A percentile compares a stretch with the other conserved stretches of the same genome.
These are phyloP conservation scores for Candida rishiriensis DNA, from an alignment of 805 yeast genomes.

Conservation along the genomic window DNA sequence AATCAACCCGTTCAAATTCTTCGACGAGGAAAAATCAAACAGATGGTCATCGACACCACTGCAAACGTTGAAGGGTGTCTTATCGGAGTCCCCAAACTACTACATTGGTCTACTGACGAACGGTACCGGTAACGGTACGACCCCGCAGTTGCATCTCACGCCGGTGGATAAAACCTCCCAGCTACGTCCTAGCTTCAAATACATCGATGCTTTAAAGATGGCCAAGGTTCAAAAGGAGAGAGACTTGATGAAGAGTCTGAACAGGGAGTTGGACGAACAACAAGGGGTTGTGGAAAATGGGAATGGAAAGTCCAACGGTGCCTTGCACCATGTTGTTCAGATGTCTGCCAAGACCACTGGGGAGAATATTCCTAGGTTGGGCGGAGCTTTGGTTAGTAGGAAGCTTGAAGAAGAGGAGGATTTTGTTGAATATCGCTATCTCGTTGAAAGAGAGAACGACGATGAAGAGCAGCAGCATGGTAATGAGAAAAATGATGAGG, in stretches of 20 bases:
- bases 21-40: constrained; percentile 57
- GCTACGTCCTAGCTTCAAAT: constrained; percentile 74
- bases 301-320: constrained; percentile 9
- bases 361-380: constrained; percentile 53
- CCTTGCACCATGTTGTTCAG: constrained; percentile 55
- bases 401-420: constrained; percentile 61
- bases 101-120: constrained; percentile 36
- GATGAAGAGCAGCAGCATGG: constrained; percentile 24
- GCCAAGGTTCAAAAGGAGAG: constrained; percentile 37
- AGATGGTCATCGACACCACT: constrained; percentile 58
- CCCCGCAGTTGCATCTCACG: constrained; percentile 43
- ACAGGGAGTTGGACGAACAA: constrained; percentile 37
- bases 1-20: constrained; percentile 60
- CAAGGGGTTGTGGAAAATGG: constrained; percentile 1
- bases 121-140: constrained; percentile 29
- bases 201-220: constrained; percentile 53
- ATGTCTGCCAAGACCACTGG: constrained; percentile 68
- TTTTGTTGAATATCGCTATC: constrained; percentile 40
- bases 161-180: constrained; percentile 70
- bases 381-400: constrained; percentile 66
- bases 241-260: constrained; percentile 33
- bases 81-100: constrained; percentile 50
- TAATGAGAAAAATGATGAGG: constrained; percentile 2
- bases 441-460: constrained; percentile 33
- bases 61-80: constrained; percentile 70